Conservation (phyloP, 225 moss, liverwort and hornwort genomes). For the Polytrichum commune region DNA sequence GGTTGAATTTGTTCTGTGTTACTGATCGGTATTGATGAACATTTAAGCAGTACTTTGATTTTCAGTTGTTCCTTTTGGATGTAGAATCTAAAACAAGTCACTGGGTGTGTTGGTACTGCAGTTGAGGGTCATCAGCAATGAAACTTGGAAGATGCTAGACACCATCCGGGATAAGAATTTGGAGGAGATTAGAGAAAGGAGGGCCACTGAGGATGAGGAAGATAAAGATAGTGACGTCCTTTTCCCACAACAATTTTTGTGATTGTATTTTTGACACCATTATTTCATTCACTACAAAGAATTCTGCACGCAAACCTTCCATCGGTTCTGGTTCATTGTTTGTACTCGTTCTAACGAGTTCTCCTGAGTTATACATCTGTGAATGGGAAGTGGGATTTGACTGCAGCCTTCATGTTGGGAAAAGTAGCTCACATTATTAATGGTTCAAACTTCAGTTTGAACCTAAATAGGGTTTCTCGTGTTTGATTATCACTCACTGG, state of each 20-base stretch:
- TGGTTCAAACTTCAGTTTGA: too few species aligned
- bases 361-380: too few species aligned
- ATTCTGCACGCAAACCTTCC: too few species aligned
- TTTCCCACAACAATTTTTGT: conserved; percentile 92
- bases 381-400: too few species aligned
- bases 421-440: too few species aligned
- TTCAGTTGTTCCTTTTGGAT: too few species aligned
- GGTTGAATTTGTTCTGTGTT: too few species aligned
- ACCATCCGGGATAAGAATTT: conserved; percentile 49
- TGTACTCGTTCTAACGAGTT: too few species aligned
- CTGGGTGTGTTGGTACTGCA: conserved; percentile 32
- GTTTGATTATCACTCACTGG: background rate
- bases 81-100: background rate
- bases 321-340: too few species aligned
- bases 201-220: conserved; percentile 51
- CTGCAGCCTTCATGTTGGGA: too few species aligned
- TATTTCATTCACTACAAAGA: background rate
- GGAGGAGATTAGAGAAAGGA: conserved; percentile 28
- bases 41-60: too few species aligned
- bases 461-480: background rate
- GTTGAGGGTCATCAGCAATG: conserved; percentile 82
- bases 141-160: conserved; percentile 86
- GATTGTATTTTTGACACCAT: conserved; percentile 24
- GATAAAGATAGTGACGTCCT: conserved; percentile 68
- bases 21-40: too few species aligned